Evolutionary conservation across 2,329 filamentous ascomycete genomes (phyloP), one percentile per base, ranked within the genome.

Genomic region (Penicillium sp.): DNA sequence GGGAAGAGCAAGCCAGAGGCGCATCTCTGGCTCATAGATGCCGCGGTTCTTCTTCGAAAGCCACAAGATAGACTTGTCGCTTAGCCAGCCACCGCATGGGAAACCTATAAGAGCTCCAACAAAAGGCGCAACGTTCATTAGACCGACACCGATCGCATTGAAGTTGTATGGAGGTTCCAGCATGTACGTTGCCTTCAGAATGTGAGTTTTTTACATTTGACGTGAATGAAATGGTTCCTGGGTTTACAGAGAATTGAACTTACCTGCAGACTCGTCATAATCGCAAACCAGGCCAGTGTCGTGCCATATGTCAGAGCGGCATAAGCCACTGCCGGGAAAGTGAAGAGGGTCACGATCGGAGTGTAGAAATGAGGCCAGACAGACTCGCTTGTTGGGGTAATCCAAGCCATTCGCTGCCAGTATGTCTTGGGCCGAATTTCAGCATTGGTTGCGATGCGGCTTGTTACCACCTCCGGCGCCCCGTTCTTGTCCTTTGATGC

Each of bases 291-390:
- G 3, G 70, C 68, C 4, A 77, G 51, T 1, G 74, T 58, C 5
- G 70, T 65, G 1, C 71, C 74, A 23, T 74, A 76, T 23, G 72
- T 66, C 0, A 77, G 41, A 6, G 70, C 70, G 0, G 66, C 71
- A 38, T 73, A 76, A 16, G 70, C 46, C 6, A 77, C 70, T 2
- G 73, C 73, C 1, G 92, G 91, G 16, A 76, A 70, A 0, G 60
- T 52, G 34, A 65, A 63, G 2, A 74, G 51, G 7, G 68, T 57
- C 5, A 65, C 33, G 12, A 71, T 57, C 0, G 69, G 69, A 4
- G 62, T 65, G 24, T 57, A 65, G 21, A 66, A 58, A 45, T 70
- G 68, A 2, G 56, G 58, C 52, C 51, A 55, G 2, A 60, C 28
- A 1, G 54, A 45, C 31, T 58, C 58, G 0, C 53, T 13, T 6